Conservation (phyloP, 1,284 basidiomycete genomes). For the Schizopora paradoxa region DNA sequence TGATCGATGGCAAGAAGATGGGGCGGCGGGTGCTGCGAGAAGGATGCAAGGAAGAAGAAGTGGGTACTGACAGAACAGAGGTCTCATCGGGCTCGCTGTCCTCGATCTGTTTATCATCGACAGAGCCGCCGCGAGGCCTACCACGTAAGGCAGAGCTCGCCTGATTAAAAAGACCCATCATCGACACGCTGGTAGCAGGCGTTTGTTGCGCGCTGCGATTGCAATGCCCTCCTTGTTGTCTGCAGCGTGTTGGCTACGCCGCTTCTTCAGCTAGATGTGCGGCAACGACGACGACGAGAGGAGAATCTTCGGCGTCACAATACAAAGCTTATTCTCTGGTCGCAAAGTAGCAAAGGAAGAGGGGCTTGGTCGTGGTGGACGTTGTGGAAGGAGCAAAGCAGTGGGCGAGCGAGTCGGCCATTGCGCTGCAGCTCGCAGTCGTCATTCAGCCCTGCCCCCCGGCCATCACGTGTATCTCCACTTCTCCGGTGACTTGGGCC, state of each 20-base stretch:
- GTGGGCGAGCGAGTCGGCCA: neutral
- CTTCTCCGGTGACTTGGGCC: no score
- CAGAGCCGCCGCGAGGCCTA: conserved; percentile 46
- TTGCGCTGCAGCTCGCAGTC: neutral
- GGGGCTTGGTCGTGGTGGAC: conserved; percentile 1
- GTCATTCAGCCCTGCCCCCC: conserved; percentile 1
- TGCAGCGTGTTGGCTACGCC: neutral
- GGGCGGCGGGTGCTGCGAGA: conserved; percentile 28
- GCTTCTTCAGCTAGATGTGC: neutral
- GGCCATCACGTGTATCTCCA: no score
- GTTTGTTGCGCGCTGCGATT: conserved; percentile 17
- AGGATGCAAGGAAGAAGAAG: conserved; percentile 18
- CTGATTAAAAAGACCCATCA: conserved; percentile 76
- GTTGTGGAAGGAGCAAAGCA: neutral
- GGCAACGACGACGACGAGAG: neutral
- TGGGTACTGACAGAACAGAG: conserved; percentile 67
- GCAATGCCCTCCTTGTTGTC: no score
- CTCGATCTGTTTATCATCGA: conserved; percentile 65
- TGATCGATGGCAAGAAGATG: neutral
- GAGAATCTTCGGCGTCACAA: no score
- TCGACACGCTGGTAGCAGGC: no score
- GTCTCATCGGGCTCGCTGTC: conserved; percentile 81
- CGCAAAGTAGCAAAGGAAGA: neutral
- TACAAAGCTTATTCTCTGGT: no score
- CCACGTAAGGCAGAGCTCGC: conserved; percentile 54